phyloP scores from a whole-genome alignment of 768 basidiomycete species.

The Phylloporus arenicola region DNA sequence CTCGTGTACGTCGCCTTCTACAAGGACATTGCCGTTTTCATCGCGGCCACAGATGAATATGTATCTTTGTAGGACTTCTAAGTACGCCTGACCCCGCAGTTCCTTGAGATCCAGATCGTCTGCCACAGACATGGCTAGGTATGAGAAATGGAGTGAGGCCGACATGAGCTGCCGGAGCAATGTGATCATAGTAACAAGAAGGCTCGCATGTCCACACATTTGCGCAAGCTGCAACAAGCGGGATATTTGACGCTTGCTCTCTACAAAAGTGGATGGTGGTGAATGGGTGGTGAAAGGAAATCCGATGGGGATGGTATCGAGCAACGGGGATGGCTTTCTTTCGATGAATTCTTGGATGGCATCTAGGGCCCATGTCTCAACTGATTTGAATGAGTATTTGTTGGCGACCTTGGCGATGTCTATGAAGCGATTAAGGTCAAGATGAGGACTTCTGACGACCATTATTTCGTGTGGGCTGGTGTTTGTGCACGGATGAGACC shows the following conservation, averaged over 20 bases:
- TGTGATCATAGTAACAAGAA: constrained; percentile 55
- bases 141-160: constrained; percentile 59
- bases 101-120: constrained; percentile 61
- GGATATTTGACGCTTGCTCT: constrained; percentile 46
- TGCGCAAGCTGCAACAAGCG: constrained; percentile 63
- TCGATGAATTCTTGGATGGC: constrained; percentile 66
- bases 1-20: constrained; percentile 31
- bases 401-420: constrained; percentile 62
- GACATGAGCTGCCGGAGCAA: constrained; percentile 59
- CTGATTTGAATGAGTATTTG: constrained; percentile 70
- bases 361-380: constrained; percentile 72
- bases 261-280: constrained; percentile 34
- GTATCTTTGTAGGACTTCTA: constrained; percentile 68
- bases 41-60: constrained; percentile 23
- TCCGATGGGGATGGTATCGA: constrained; percentile 36
- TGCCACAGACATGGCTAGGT: constrained; percentile 66
- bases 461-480: constrained; percentile 58
- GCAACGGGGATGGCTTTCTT: constrained; percentile 49
- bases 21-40: constrained; percentile 9
- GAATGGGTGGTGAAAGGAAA: constrained; percentile 19
- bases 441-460: constrained; percentile 40
- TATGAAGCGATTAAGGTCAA: constrained; percentile 51
- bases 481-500: constrained; percentile 1
- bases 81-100: constrained; percentile 61
- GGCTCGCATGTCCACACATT: constrained; percentile 54